phyloP scores from a whole-genome alignment of 371 early-diverging fungal species.

The Mucor ambiguus region DNA sequence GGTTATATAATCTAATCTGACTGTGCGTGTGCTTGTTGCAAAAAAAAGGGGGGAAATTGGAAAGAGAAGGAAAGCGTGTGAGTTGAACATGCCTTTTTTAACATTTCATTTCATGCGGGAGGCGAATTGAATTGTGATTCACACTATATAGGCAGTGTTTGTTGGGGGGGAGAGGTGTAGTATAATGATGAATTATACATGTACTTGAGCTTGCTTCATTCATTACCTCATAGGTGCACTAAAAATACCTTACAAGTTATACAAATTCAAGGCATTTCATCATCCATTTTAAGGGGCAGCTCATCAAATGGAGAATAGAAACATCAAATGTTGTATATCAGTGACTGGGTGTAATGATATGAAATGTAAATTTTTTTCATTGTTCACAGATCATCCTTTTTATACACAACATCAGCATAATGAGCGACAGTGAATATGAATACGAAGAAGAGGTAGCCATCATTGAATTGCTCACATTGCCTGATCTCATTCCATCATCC shows the following conservation, averaged over 20 bases:
- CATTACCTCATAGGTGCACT: not conserved
- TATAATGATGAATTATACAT: not conserved
- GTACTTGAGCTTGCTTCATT: not conserved
- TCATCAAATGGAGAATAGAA: not conserved
- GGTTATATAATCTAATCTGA: not conserved
- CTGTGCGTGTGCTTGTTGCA: not conserved
- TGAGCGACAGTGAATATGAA: conserved; percentile 25
- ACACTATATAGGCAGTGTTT: not conserved
- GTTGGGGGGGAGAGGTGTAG: not conserved
- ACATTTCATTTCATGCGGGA: conserved; percentile 1
- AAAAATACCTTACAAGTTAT: not conserved
- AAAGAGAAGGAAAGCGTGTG: not conserved
- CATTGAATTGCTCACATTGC: not conserved
- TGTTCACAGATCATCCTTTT: not conserved
- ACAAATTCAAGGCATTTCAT: not conserved
- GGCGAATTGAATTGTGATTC: not conserved
- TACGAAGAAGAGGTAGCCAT: conserved; percentile 26
- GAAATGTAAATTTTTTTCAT: not conserved
- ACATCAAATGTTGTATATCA: not conserved
- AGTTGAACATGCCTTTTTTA: not conserved
- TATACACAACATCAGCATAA: conserved; percentile 1
- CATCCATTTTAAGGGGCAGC: not conserved
- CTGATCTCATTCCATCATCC: not conserved
- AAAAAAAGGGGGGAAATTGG: not conserved
- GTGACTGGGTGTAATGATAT: not conserved